Percentiles rank a stretch among this genome's conserved stretches.
These are phyloP conservation scores for Millerozyma miso DNA, from an alignment of 805 yeast genomes.

Conservation along the genomic window DNA sequence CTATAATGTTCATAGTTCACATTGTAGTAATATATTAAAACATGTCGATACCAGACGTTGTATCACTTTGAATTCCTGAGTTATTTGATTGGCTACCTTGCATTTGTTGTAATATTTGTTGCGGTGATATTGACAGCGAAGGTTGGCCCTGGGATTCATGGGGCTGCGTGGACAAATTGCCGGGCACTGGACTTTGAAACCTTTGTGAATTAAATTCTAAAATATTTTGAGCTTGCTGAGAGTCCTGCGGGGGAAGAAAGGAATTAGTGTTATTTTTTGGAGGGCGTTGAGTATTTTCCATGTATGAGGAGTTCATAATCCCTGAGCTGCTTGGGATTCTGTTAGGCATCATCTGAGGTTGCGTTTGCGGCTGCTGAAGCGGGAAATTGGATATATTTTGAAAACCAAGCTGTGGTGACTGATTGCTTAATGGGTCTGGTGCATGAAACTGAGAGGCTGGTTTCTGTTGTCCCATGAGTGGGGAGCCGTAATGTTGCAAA, in stretches of 20 bases:
- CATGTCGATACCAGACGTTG: constrained; percentile 22
- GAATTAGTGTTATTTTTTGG: not conserved
- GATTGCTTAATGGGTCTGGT: constrained; percentile 2
- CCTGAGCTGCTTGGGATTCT: not conserved
- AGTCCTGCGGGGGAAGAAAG: not conserved
- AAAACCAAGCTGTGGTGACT: constrained; percentile 3
- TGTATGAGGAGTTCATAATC: not conserved
- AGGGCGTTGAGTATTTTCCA: not conserved
- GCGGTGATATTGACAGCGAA: constrained; percentile 30
- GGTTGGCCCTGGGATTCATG: constrained; percentile 8
- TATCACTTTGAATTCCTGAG: constrained; percentile 3
- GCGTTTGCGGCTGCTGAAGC: constrained; percentile 4
- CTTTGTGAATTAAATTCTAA: not conserved
- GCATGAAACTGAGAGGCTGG: constrained; percentile 4
- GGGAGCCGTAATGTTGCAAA: constrained; percentile 8
- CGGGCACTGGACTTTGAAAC: not conserved
- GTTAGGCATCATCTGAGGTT: not conserved
- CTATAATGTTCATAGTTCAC: constrained; percentile 2
- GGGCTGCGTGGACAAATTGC: not conserved
- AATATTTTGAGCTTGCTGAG: not conserved
- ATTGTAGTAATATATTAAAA: constrained; percentile 14
- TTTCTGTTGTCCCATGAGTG: constrained; percentile 8
- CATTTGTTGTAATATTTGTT: constrained; percentile 34
- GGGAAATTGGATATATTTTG: constrained; percentile 8
- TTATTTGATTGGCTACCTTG: constrained; percentile 6